phyloP scores from a whole-genome alignment of 345 rosid species.

The Citrus medica region DNA sequence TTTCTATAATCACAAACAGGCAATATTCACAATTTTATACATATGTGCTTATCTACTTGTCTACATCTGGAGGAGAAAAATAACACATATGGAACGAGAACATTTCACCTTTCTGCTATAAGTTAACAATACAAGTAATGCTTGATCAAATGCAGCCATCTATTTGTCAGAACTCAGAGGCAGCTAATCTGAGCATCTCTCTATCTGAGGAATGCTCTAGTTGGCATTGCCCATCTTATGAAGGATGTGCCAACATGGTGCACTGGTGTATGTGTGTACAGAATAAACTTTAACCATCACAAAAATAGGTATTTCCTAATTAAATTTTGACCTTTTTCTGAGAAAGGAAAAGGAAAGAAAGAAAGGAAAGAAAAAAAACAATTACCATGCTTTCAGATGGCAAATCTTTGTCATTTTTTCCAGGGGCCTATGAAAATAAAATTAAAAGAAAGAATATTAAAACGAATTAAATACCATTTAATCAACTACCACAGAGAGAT shows the following conservation, averaged over 20 bases:
- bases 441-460: background rate
- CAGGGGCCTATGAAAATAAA: slow-evolving; percentile 63
- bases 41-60: background rate
- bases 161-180: background rate
- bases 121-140: background rate
- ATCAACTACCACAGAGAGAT: slow-evolving; percentile 3
- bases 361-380: slow-evolving; percentile 19
- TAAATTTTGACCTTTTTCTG: background rate
- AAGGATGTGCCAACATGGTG: background rate
- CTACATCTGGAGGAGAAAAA: background rate
- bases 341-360: background rate
- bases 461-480: background rate
- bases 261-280: background rate
- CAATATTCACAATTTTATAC: background rate
- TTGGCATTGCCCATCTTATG: background rate
- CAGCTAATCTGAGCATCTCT: background rate
- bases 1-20: slow-evolving; percentile 45
- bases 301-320: background rate
- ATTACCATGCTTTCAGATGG: slow-evolving; percentile 95
- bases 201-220: background rate
- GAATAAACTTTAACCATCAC: background rate
- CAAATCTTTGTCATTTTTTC: slow-evolving; percentile 91
- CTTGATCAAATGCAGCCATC: background rate
- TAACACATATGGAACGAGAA: background rate
- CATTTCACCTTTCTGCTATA: background rate